Evolutionary conservation across 106 monocot species (phyloP).

Genomic region (Platanthera guangdongensis): DNA sequence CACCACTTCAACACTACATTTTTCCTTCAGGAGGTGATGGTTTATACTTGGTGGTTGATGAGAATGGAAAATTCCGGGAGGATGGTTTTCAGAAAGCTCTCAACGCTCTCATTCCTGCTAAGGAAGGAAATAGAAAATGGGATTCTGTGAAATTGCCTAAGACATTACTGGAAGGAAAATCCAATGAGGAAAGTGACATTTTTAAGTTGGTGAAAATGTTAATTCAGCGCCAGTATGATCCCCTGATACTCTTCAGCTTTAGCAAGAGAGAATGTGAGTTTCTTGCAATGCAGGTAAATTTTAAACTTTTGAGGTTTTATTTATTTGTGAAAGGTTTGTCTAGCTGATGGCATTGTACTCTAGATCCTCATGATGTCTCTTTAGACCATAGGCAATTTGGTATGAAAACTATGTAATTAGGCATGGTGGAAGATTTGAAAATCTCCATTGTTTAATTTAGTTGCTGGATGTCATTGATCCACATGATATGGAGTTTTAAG

Average conservation of each 20-base stretch:
- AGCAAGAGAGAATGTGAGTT: constrained; percentile 97
- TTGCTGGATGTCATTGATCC: neutral
- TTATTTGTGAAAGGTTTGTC: neutral
- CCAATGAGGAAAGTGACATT: constrained; percentile 81
- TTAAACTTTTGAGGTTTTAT: neutral
- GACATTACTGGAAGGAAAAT: constrained; percentile 37
- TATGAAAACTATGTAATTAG: neutral
- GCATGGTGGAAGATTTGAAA: neutral
- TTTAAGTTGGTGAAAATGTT: constrained; percentile 99
- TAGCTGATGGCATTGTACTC: neutral
- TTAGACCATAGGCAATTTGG: neutral
- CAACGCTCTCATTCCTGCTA: constrained; percentile 70
- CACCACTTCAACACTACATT: constrained; percentile 91
- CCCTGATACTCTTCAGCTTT: constrained; percentile 92
- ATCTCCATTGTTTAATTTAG: neutral
- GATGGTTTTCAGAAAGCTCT: constrained; percentile 90
- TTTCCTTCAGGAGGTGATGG: constrained; percentile 93
- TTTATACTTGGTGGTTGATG: constrained; percentile 85
- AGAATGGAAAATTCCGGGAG: constrained; percentile 87
- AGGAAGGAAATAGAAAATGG: constrained; percentile 52
- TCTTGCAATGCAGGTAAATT: constrained; percentile 91
- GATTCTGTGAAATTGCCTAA: constrained; percentile 72
- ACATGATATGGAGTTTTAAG: neutral
- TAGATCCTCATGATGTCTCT: neutral
- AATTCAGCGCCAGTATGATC: constrained; percentile 86